These are phyloP conservation scores for Boletus tylopilopsis DNA, from an alignment of 768 basidiomycete genomes.

Conservation along the genomic window DNA sequence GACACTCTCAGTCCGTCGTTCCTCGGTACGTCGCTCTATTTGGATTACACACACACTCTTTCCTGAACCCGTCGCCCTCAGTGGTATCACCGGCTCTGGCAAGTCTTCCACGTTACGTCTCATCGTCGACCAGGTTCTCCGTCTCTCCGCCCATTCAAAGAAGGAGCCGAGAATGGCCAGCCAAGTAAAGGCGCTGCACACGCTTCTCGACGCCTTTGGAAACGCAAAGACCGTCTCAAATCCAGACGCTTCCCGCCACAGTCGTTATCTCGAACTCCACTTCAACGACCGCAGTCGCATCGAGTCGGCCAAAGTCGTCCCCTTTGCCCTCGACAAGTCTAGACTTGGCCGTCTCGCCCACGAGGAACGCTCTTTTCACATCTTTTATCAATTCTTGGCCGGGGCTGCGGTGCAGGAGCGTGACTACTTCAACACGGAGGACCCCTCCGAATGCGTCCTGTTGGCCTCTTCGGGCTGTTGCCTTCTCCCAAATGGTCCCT, in stretches of 20 bases:
- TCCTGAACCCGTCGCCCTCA: conserved; percentile 25
- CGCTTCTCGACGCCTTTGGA: conserved; percentile 62
- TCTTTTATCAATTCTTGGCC: conserved; percentile 64
- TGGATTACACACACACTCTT: conserved; percentile 4
- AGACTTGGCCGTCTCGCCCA: conserved; percentile 48
- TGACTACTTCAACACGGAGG: conserved; percentile 51
- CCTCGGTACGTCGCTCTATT: conserved; percentile 41
- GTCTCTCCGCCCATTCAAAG: conserved; percentile 57
- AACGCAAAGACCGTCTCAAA: conserved; percentile 61
- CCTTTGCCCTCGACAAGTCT: conserved; percentile 63
- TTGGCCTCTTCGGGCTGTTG: conserved; percentile 60
- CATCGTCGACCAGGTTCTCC: conserved; percentile 54
- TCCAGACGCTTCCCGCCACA: conserved; percentile 61
- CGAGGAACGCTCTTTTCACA: conserved; percentile 62
- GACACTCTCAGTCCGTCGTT: conserved; percentile 52
- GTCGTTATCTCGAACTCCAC: conserved; percentile 58
- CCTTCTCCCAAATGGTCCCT: conserved; percentile 58
- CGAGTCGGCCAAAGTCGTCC: conserved; percentile 51
- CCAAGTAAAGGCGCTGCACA: conserved; percentile 51
- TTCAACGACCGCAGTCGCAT: conserved; percentile 56
- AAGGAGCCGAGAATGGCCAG: conserved; percentile 48
- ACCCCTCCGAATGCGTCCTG: conserved; percentile 54
- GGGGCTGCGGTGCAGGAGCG: conserved; percentile 55
- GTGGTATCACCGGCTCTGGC: conserved; percentile 64
- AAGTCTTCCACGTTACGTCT: conserved; percentile 51